Base-by-base conservation (phyloP, 345 rosid species). In the Acer saccharum region DNA sequence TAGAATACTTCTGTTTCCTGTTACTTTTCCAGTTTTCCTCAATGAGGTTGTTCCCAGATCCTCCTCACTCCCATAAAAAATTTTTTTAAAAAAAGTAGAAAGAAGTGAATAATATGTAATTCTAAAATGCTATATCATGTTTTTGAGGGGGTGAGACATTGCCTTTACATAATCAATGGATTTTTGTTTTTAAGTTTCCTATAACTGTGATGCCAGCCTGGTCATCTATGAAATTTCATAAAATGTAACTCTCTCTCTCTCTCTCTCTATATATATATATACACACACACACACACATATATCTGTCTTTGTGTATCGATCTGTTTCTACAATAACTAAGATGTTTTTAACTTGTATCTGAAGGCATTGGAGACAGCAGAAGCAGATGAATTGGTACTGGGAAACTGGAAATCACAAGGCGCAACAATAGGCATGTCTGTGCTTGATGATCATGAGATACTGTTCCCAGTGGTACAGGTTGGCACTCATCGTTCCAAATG, bases 331-430 rank as follows among this genome's bases (percentile, higher is more conserved):
- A 46, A 18, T 72, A 20, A 27, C 70, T 79, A 43, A 81, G 27
- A 35, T 77, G 69, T 10, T 66, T 35, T 50, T 70, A 76, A 72
- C 58, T 69, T 69, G 13, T 58, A 13, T 80, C 71, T 82, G 81
- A 81, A 88, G 93, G 89, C 48, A 46, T 58, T 67, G 73, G 83
- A 80, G 78, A 54, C 75, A 8, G 80, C 74, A 52, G 84, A 84
- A 73, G 87, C 84, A 41, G 97, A 90, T 81, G 88, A 89, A 74
- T 57, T 82, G 69, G 86, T 90, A 16, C 80, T 90, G 76, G 77
- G 44, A 27, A 89, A 87, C 76, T 90, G 94, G 94, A 92, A 85
- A 86, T 85, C 91, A 78, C 93, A 87, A 77, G 89, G 91, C 50
- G 76, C 83, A 23, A 27, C 77, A 29, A 82, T 67, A 18, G 80